These are phyloP conservation scores for Zizania palustris DNA, from an alignment of 202 grass and related monocot genomes.

Conservation along the genomic window DNA sequence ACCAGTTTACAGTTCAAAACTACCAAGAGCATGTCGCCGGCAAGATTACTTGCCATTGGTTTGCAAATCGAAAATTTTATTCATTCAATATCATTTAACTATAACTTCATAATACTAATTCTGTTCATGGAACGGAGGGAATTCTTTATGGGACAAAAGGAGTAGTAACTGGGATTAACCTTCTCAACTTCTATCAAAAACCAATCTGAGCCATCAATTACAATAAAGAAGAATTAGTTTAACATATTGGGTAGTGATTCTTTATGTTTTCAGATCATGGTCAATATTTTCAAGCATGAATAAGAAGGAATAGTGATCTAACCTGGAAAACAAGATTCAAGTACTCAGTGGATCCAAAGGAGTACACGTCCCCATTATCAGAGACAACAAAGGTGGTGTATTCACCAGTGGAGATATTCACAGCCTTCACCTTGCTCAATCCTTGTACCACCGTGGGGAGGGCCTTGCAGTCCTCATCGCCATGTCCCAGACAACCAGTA, in stretches of 20 bases:
- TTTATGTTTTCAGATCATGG: neutral
- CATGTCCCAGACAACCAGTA: constrained; percentile 58
- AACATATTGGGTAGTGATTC: neutral
- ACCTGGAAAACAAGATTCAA: constrained; percentile 51
- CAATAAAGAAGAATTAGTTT: too few species aligned
- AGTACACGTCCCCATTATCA: constrained; percentile 54
- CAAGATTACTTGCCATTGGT: too few species aligned
- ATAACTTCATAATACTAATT: too few species aligned
- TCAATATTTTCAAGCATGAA: neutral
- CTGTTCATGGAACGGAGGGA: too few species aligned
- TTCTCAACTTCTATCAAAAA: too few species aligned
- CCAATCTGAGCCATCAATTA: too few species aligned
- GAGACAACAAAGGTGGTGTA: constrained; percentile 54
- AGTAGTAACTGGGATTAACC: too few species aligned
- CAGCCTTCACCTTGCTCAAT: constrained; percentile 43
- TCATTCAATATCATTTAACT: too few species aligned
- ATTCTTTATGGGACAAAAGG: too few species aligned
- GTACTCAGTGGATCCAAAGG: constrained; percentile 37
- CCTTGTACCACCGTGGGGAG: constrained; percentile 43
- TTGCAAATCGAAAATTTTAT: too few species aligned
- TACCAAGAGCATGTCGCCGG: too few species aligned
- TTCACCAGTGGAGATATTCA: constrained; percentile 51
- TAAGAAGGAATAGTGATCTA: constrained; percentile 18
- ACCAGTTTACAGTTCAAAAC: neutral
- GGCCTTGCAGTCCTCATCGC: constrained; percentile 27